Conservation (phyloP, 148 eudicot genomes). For the Arctostaphylos glauca region DNA sequence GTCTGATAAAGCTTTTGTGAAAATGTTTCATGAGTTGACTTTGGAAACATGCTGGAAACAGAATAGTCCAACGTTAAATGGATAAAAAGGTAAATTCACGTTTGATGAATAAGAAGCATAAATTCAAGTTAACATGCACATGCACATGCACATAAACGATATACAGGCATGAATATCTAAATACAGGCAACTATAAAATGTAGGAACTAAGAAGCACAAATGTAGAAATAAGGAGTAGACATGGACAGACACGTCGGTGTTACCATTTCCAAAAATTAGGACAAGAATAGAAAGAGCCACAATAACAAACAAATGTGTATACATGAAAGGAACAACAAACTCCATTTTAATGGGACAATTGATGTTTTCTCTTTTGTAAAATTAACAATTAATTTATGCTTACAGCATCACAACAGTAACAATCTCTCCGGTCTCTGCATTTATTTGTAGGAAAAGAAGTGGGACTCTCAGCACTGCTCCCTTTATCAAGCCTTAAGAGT, state of each 20-base stretch:
- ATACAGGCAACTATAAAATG: background rate
- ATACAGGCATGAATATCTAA: background rate
- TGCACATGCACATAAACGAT: background rate
- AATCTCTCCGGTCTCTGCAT: background rate
- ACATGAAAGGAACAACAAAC: background rate
- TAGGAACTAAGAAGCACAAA: slow-evolving; percentile 4
- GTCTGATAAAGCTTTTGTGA: slow-evolving; percentile 93
- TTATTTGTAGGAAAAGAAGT: background rate
- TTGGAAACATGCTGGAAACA: slow-evolving; percentile 93
- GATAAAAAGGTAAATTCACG: slow-evolving; percentile 4
- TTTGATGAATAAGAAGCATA: background rate
- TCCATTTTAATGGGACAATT: too few species aligned
- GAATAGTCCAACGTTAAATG: slow-evolving; percentile 16
- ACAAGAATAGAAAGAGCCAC: background rate
- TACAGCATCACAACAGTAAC: background rate
- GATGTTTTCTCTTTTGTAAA: background rate
- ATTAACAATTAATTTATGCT: background rate
- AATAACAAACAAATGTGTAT: background rate
- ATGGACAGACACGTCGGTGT: background rate
- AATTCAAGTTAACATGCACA: background rate
- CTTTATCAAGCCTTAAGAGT: background rate
- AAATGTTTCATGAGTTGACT: slow-evolving; percentile 96
- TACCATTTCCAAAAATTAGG: background rate
- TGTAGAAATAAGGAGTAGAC: background rate
- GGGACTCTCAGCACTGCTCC: background rate